These are phyloP conservation scores for Leccinum truebloodii DNA, from an alignment of 768 basidiomycete genomes.

Conservation along the genomic window DNA sequence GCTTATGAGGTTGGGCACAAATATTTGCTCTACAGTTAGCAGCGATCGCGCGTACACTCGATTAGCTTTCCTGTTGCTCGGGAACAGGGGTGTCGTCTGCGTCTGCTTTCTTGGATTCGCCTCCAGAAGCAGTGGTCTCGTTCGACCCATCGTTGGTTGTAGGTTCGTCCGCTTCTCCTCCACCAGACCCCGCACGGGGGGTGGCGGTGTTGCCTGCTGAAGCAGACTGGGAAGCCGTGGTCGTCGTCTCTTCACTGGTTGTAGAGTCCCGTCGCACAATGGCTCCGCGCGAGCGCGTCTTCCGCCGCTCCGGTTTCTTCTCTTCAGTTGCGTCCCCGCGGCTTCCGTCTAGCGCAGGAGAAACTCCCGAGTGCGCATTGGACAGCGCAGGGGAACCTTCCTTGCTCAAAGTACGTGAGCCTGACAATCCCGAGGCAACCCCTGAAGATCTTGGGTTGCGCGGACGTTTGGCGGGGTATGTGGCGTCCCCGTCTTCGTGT, in stretches of 20 bases:
- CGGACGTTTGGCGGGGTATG: conserved; percentile 72
- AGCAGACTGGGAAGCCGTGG: conserved; percentile 36
- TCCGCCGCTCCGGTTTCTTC: conserved; percentile 42
- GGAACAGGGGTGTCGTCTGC: not conserved
- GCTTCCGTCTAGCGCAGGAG: conserved; percentile 20
- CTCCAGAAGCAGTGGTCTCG: conserved; percentile 3
- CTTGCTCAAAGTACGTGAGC: conserved; percentile 26
- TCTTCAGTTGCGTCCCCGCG: conserved; percentile 20
- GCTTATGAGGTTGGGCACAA: not conserved
- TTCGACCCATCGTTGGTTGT: conserved; percentile 2
- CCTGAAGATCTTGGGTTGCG: conserved; percentile 49
- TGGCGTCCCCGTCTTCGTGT: conserved; percentile 59
- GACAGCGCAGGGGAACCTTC: conserved; percentile 45
- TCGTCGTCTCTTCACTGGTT: conserved; percentile 48
- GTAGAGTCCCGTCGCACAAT: conserved; percentile 50
- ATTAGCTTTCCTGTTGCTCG: conserved; percentile 7
- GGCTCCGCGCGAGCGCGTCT: conserved; percentile 46
- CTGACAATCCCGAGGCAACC: conserved; percentile 13
- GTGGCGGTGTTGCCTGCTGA: conserved; percentile 24
- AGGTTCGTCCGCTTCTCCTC: conserved; percentile 21
- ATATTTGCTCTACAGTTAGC: not conserved
- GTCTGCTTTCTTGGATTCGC: conserved; percentile 10
- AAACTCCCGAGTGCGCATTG: conserved; percentile 26
- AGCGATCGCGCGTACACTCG: not conserved
- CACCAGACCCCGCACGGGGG: conserved; percentile 12